These are phyloP conservation scores for Tetrahymena thermophila DNA, from an alignment of 73 alveolate genomes.

Conservation along the genomic window DNA sequence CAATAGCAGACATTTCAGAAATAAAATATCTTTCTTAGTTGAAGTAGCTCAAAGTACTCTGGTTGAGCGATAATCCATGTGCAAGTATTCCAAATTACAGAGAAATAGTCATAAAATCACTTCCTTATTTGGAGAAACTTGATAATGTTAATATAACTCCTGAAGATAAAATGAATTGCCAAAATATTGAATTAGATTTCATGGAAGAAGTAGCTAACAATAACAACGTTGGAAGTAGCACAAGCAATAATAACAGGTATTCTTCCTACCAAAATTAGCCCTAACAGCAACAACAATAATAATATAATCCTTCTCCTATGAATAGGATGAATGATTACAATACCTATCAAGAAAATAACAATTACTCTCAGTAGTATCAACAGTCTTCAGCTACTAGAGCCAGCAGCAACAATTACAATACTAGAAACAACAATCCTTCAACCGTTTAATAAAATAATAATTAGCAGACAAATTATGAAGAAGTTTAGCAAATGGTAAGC, in stretches of 20 bases:
- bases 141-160: constrained; percentile 78
- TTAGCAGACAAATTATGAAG: neutral
- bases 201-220: neutral
- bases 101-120: constrained; percentile 64
- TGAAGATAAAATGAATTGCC: constrained; percentile 72
- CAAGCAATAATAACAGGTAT: neutral
- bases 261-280: neutral
- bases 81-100: constrained; percentile 79
- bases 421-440: neutral
- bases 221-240: neutral
- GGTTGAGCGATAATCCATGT: constrained; percentile 96
- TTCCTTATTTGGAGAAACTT: constrained; percentile 84
- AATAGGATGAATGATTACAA: neutral
- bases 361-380: neutral
- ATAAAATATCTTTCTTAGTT: constrained; percentile 62
- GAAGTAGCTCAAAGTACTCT: constrained; percentile 73
- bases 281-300: neutral
- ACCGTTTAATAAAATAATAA: neutral
- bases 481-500: neutral
- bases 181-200: constrained; percentile 20
- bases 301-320: neutral
- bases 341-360: neutral
- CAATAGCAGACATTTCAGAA: constrained; percentile 75
- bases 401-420: neutral
- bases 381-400: neutral